A percentile compares a stretch with the other conserved stretches of the same genome.
These are phyloP conservation scores for Alternaria viburni DNA, from an alignment of 2,329 filamentous ascomycete genomes.

Conservation along the genomic window DNA sequence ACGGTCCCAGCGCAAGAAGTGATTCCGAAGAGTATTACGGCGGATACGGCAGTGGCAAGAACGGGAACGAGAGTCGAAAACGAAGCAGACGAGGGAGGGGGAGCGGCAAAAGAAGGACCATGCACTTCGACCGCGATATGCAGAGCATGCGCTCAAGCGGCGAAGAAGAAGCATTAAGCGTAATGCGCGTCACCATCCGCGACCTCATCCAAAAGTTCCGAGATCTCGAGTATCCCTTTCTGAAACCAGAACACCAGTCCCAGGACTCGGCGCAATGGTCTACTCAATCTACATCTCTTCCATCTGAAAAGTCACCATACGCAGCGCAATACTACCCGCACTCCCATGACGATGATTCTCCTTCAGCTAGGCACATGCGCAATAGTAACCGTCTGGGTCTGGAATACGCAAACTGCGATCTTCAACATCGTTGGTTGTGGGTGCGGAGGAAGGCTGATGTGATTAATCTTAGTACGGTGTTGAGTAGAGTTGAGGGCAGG, in stretches of 20 bases:
- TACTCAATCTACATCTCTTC: constrained; percentile 3
- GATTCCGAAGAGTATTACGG: constrained; percentile 12
- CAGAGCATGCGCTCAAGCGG: constrained; percentile 27
- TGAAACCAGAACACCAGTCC: constrained; percentile 40
- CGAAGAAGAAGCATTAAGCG: constrained; percentile 45
- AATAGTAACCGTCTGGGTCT: constrained; percentile 33
- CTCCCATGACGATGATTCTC: constrained; percentile 32
- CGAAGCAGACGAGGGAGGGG: constrained; percentile 1
- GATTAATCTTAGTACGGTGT: constrained; percentile 41
- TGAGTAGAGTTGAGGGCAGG: constrained; percentile 49
- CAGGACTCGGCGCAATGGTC: constrained; percentile 21
- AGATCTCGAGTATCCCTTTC: constrained; percentile 48
- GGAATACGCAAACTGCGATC: constrained; percentile 44
- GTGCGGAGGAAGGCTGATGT: constrained; percentile 46
- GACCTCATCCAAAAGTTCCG: constrained; percentile 48
- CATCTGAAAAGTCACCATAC: constrained; percentile 10
- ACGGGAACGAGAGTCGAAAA: background rate
- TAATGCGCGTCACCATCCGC: constrained; percentile 45
- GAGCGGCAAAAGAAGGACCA: constrained; percentile 8
- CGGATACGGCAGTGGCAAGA: constrained; percentile 7
- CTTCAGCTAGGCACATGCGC: constrained; percentile 8
- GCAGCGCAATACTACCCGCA: background rate
- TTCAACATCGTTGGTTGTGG: constrained; percentile 47
- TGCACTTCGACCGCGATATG: constrained; percentile 29
- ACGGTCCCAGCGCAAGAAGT: constrained; percentile 13